Base-by-base conservation (phyloP, 805 yeast species). In the Schwanniomyces pseudopolymorphus region DNA sequence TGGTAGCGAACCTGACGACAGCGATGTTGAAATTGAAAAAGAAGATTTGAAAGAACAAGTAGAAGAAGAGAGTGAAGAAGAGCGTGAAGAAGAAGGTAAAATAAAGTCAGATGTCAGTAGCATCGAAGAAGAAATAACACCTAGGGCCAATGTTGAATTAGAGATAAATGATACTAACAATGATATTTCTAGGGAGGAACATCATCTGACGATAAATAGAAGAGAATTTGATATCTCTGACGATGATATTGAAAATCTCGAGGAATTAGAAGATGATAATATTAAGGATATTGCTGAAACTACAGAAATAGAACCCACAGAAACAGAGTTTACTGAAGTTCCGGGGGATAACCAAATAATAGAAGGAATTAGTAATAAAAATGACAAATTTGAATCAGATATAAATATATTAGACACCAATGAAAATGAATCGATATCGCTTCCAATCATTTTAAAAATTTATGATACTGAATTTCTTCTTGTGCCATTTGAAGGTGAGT, bases 21-120 rank as follows among this genome's bases (percentile, higher is more conserved):
- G 45, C 19, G 40, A 44, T 7, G 51, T 43, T 24, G 56, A 50
- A 10, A 24, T 46, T 5, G 46, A 53, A 2, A 53, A 46, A 5
- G 50, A 53, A 9, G 49, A 39, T 14, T 45, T 43, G 28, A 46
- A 16, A 44, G 51, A 4, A 59, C 56, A 7, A 17, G 48, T 5
- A 48, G 50, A 52, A 56, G 20, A 59, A 33, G n/a, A 69, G 64
- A 37, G 62, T 66, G 13, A 59, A 55, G 49, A 62, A 55, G 20
- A 43, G 58, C 25, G 40, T 57, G 20, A 49, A 52, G 46, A 64
- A 60, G 44, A 66, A 67, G 20, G 70, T 67, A 11, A 60, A 63
- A 50, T 59, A 55, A 40, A 63, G 64, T 16, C 44, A 64, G 43
- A 67, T 61, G 53, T 64, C 16, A 64, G 63, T 14, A 57, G 60